Percentiles rank a stretch among this genome's conserved stretches.
Conservation (phyloP, 108 stramenopile genomes). For the Halocafeteria seosinensis region DNA sequence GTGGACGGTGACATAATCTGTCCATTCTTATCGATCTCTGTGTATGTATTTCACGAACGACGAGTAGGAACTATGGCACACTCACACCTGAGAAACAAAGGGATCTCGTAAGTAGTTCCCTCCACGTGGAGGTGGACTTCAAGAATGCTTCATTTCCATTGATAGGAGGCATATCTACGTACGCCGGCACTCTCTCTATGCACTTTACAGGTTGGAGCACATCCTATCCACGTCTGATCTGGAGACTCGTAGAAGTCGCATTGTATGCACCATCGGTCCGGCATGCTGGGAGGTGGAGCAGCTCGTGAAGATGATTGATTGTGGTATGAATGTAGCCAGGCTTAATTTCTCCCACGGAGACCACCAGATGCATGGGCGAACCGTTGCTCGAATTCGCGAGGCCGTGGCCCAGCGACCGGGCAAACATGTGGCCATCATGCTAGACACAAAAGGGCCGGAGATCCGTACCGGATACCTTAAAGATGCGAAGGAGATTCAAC, state of each 20-base stretch:
- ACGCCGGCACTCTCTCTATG: no score
- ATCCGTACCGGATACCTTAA: conserved; percentile 64
- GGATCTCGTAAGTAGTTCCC: no score
- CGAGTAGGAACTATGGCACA: no score
- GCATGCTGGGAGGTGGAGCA: conserved; percentile 48
- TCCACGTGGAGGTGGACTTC: no score
- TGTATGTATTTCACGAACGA: no score
- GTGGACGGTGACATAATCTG: no score
- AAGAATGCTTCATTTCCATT: no score
- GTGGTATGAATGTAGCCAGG: conserved; percentile 70
- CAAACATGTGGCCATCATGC: conserved; percentile 53
- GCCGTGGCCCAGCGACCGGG: conserved; percentile 7
- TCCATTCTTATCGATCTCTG: no score
- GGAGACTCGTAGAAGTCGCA: conserved; percentile 24
- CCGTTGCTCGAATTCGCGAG: conserved; percentile 42
- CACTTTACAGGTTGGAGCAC: background rate
- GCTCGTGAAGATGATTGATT: conserved; percentile 33
- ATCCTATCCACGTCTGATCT: background rate
- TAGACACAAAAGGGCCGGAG: conserved; percentile 85
- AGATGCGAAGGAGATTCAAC: conserved; percentile 32
- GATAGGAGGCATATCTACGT: no score
- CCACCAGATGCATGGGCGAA: conserved; percentile 23
- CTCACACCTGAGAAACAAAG: no score
- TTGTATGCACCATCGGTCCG: conserved; percentile 83
- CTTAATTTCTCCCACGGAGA: conserved; percentile 69